A percentile compares a stretch with the other conserved stretches of the same genome.
These are phyloP conservation scores for Alternaria panax DNA, from an alignment of 2,329 filamentous ascomycete species.

Conservation along the genomic window DNA sequence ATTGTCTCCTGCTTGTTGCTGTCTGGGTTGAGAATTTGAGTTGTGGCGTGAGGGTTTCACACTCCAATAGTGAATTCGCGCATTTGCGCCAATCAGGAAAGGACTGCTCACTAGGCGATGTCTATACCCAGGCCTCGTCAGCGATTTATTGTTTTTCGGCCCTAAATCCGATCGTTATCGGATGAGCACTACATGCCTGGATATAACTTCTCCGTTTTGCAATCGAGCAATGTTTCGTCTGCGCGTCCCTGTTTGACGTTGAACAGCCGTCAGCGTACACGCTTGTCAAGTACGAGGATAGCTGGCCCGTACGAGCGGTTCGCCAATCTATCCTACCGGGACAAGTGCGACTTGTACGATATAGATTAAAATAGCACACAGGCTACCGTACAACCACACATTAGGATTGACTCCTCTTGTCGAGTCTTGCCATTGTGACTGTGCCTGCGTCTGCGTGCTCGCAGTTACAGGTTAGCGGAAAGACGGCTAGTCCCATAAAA, in stretches of 20 bases:
- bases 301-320: background rate
- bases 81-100: constrained; percentile 9
- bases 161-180: background rate
- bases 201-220: background rate
- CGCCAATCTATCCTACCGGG: background rate
- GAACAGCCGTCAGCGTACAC: background rate
- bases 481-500: background rate
- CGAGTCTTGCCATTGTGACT: background rate
- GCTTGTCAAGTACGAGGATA: background rate
- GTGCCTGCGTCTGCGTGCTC: background rate
- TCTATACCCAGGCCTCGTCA: constrained; percentile 16
- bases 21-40: background rate
- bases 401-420: background rate
- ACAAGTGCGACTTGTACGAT: background rate
- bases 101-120: background rate
- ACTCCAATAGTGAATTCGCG: constrained; percentile 5
- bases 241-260: background rate
- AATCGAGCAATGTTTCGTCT: background rate
- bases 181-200: background rate
- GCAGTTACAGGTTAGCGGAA: background rate
- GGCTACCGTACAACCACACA: background rate
- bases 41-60: background rate
- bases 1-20: background rate
- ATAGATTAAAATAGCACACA: background rate
- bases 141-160: background rate